These are phyloP conservation scores for Amphichorda felina DNA, from an alignment of 2,329 filamentous ascomycete genomes.

Conservation along the genomic window DNA sequence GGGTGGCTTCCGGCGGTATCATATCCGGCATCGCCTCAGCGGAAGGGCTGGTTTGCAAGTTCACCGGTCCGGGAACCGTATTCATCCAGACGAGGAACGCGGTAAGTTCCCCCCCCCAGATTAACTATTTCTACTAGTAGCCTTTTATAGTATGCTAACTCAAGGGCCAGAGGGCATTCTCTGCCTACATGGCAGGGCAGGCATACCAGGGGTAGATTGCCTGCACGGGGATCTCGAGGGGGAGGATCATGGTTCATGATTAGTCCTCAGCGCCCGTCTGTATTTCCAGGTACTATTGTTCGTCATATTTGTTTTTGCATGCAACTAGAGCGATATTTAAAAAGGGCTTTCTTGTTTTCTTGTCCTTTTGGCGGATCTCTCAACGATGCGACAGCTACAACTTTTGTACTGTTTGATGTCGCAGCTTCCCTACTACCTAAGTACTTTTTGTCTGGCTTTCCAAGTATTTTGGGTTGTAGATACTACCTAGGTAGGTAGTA, in stretches of 20 bases:
- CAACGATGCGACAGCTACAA: too few species aligned
- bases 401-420: too few species aligned
- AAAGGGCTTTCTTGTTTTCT: background rate
- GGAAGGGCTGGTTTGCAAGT: conserved; percentile 91
- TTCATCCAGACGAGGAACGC: conserved; percentile 90
- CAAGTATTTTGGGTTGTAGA: too few species aligned
- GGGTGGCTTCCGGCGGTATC: conserved; percentile 80
- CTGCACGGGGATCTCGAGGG: too few species aligned
- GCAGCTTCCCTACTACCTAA: too few species aligned
- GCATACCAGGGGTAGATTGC: conserved; percentile 16
- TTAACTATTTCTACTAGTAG: background rate
- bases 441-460: background rate
- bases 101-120: conserved; percentile 25
- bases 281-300: background rate
- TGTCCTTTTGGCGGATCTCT: too few species aligned
- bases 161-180: conserved; percentile 33
- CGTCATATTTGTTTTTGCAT: background rate
- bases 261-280: too few species aligned
- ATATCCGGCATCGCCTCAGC: conserved; percentile 74
- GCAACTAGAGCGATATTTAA: background rate
- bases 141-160: conserved; percentile 1
- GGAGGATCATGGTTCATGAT: too few species aligned
- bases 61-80: conserved; percentile 80
- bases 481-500: too few species aligned
- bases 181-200: conserved; percentile 38